phyloP scores from a whole-genome alignment of 2,329 filamentous ascomycete genomes.

The Juglanconis sp. region DNA sequence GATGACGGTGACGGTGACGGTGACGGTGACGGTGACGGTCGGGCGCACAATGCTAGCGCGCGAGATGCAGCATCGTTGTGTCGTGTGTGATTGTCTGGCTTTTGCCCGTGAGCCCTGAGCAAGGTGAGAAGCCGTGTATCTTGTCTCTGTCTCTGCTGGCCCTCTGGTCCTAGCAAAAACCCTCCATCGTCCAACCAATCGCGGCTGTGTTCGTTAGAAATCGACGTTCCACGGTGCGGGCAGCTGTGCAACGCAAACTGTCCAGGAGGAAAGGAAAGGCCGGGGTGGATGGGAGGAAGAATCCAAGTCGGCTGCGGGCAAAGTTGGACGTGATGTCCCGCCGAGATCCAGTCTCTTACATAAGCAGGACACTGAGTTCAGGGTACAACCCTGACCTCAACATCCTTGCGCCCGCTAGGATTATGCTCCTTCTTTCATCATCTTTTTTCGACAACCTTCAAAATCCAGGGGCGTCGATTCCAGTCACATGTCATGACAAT shows the following conservation, averaged over 20 bases:
- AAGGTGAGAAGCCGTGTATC: neutral
- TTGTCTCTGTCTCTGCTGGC: constrained; percentile 3
- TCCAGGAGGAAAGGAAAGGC: neutral
- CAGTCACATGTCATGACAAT: neutral
- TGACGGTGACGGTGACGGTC: neutral
- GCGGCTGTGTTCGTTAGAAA: constrained; percentile 5
- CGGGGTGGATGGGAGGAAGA: neutral
- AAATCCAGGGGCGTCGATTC: neutral
- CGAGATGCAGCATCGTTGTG: constrained; percentile 12
- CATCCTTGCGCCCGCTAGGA: too few relatives aligned
- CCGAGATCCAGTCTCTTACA: neutral
- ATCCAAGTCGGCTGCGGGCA: neutral
- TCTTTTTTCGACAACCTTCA: neutral
- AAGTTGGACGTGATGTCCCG: neutral
- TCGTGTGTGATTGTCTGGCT: constrained; percentile 6
- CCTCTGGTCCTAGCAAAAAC: neutral
- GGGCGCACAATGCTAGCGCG: constrained; percentile 7
- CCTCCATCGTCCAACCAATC: constrained; percentile 2
- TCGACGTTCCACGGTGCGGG: constrained; percentile 12
- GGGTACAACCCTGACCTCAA: too few relatives aligned
- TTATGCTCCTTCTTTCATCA: neutral
- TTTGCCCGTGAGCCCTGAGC: neutral
- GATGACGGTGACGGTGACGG: neutral
- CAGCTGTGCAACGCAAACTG: constrained; percentile 16
- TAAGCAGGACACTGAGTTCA: too few relatives aligned